These are phyloP conservation scores for Diaporthe sp. DNA, from an alignment of 2,329 filamentous ascomycete genomes.

Conservation along the genomic window DNA sequence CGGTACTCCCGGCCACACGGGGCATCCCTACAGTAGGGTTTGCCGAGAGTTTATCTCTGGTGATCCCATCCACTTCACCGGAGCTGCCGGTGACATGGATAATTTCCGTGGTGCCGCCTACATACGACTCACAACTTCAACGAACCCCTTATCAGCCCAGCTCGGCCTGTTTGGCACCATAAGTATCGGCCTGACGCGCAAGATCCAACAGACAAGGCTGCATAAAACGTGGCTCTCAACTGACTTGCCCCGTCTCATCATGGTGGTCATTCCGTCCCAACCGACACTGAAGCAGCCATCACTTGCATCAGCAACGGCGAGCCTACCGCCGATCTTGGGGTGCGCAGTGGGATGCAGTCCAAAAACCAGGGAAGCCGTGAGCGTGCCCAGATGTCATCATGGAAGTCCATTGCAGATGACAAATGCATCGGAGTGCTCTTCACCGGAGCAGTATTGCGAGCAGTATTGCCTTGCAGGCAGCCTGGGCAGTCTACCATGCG, in stretches of 20 bases:
- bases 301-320: neutral
- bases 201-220: neutral
- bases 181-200: neutral
- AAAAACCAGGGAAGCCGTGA: neutral
- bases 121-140: neutral
- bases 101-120: slow-evolving; percentile 12
- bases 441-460: neutral
- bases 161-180: neutral
- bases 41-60: slow-evolving; percentile 33
- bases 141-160: slow-evolving; percentile 9
- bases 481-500: neutral
- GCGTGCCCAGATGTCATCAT: neutral
- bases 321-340: neutral
- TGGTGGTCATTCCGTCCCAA: neutral
- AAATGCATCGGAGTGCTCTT: neutral
- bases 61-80: slow-evolving; percentile 28
- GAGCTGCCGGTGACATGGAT: slow-evolving; percentile 27
- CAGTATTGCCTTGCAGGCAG: neutral
- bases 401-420: neutral
- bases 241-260: neutral
- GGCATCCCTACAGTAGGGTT: slow-evolving; percentile 31
- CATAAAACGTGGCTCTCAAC: neutral
- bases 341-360: neutral
- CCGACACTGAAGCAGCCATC: neutral
- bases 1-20: slow-evolving; percentile 27